Evolutionary conservation across 176 grass and related monocot genomes (phyloP), one percentile per base, ranked within the genome.

Genomic region (Phoenix dactylifera): DNA sequence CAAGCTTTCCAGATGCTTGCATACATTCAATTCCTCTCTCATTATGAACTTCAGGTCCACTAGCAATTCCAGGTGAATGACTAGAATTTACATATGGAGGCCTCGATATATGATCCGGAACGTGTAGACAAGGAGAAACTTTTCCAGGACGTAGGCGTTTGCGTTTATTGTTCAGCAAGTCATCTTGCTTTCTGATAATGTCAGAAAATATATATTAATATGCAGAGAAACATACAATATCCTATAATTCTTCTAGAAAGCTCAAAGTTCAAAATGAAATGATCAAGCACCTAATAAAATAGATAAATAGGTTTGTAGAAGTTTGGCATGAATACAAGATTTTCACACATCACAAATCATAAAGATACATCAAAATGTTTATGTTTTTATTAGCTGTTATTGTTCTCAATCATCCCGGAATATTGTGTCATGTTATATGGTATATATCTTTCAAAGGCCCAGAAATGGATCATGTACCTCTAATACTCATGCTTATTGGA

Each of bases 11-110:
- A 65, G 87, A 88, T 26, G 92, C 87, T 62, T 78, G 80, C 87
- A 97, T 91, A 81, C 80, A 73, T 66, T 90, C 81, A n/a, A 88
- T 91, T 66, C 92, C 87, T 56, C 52, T 91, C 64, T 85, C 78
- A 30, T 91, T 81, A 64, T 97, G 87, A 68, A 97, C 80, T 74
- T 97, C 87, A 55, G 83, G 75, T 66, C 73, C 84, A 60, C 54
- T 72, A 51, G 51, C 71, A 63, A 91, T 69, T 79, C 77, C 60
- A 48, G 87, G 84, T 56, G 60, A 74, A 62, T 84, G 68, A 55
- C 58, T 39, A 26, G 84, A 73, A 82, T 82, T 72, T 66, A 71
- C 68, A 88, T 97, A 97, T 57, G 92, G 75, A 80, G 92, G 92
- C 10, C 22, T 48, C 35, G 72, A 74, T 85, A 97, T 91, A 73